A percentile compares a stretch with the other conserved stretches of the same genome.
These are phyloP conservation scores for Penicillium bialowiezense DNA, from an alignment of 495 filamentous ascomycete genomes.

Conservation along the genomic window DNA sequence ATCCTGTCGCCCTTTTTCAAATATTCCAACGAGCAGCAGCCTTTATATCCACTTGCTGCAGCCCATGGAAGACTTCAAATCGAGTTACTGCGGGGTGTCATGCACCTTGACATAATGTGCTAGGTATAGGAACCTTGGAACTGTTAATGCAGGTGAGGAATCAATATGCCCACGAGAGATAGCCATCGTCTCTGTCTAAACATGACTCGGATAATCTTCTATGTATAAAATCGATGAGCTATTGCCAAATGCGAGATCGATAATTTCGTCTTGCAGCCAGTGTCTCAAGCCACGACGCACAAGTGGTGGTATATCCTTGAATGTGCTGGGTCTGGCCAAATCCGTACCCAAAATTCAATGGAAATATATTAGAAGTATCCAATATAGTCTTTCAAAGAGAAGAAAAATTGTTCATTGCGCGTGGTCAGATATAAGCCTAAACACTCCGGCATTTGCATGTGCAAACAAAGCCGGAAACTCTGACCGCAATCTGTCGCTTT, in stretches of 20 bases:
- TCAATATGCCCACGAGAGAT: background rate
- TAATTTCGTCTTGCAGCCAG: background rate
- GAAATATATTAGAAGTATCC: no score
- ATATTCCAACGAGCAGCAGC: background rate
- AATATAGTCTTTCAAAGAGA: no score
- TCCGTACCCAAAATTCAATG: no score
- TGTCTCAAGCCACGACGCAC: background rate
- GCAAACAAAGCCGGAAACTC: background rate
- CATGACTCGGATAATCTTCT: no score
- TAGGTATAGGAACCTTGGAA: background rate
- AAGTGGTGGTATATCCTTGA: background rate
- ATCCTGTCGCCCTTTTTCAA: background rate
- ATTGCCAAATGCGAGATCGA: background rate
- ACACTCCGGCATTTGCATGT: background rate
- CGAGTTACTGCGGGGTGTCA: constrained; percentile 11
- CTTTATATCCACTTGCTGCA: constrained; percentile 2
- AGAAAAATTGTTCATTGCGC: no score
- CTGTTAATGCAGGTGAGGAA: background rate
- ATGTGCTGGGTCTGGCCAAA: background rate
- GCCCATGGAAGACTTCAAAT: constrained; percentile 6
- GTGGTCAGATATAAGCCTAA: no score
- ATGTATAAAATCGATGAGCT: no score
- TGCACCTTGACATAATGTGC: background rate
- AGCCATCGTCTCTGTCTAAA: background rate
- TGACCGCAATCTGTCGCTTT: no score